Evolutionary conservation across 2,329 filamentous ascomycete species (phyloP).

Genomic region (Colletotrichum navitas): DNA sequence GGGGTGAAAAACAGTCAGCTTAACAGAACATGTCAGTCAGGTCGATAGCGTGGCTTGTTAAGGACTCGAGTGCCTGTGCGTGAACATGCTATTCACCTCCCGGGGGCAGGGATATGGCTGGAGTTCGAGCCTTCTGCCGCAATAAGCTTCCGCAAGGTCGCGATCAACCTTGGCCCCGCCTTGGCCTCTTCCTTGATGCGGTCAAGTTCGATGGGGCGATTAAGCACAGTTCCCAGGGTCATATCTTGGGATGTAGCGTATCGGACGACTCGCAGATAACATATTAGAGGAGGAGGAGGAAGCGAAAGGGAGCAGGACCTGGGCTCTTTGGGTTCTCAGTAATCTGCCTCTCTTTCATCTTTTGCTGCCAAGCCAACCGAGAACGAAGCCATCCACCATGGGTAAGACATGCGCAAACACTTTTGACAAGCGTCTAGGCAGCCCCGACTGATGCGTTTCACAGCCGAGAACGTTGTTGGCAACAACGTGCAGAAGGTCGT

Average conservation of each 20-base stretch:
- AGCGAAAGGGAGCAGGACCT: neutral
- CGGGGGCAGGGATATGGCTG: constrained; percentile 4
- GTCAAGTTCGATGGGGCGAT: neutral
- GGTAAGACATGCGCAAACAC: constrained; percentile 6
- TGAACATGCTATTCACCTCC: neutral
- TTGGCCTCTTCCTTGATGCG: constrained; percentile 6
- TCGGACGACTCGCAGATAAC: neutral
- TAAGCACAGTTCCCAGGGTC: constrained; percentile 1
- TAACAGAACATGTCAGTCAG: too few species aligned
- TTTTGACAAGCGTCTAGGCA: neutral
- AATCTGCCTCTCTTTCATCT: neutral
- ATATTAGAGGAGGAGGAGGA: neutral
- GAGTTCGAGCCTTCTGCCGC: constrained; percentile 27
- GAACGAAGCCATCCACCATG: constrained; percentile 20
- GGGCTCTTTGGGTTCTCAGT: neutral
- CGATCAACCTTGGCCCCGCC: constrained; percentile 36
- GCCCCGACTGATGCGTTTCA: neutral
- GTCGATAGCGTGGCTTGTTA: neutral
- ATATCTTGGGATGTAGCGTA: neutral
- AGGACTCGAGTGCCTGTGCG: neutral
- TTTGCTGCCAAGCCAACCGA: neutral
- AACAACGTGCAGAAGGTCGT: constrained; percentile 32
- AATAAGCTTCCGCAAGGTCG: constrained; percentile 40
- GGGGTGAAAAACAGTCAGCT: neutral
- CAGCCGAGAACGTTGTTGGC: constrained; percentile 36